Conservation (phyloP, 305 asterid species). For the Fraxinus platypoda region DNA sequence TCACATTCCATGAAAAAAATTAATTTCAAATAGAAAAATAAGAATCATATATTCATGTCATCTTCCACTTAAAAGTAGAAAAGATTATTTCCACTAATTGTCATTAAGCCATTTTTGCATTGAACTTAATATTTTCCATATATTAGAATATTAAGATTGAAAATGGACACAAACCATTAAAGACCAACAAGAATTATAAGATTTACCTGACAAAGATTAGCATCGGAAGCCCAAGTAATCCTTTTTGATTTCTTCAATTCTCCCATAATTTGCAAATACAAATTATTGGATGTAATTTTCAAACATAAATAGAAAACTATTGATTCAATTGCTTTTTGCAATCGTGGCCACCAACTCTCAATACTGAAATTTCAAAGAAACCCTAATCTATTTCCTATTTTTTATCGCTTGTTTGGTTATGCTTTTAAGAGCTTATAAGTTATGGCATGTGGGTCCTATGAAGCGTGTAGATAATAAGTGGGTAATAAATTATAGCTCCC, state of each 20-base stretch:
- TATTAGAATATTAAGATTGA: constrained; percentile 3
- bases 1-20: neutral
- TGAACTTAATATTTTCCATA: neutral
- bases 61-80: neutral
- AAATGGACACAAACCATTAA: constrained; percentile 5
- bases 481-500: neutral
- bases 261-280: constrained; percentile 56
- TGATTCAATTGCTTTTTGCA: constrained; percentile 30
- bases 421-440: neutral
- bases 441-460: neutral
- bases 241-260: constrained; percentile 82
- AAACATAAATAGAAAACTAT: constrained; percentile 18
- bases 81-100: neutral
- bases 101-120: neutral
- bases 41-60: neutral
- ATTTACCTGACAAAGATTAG: constrained; percentile 89
- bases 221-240: constrained; percentile 89
- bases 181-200: constrained; percentile 13
- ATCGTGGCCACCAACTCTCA: constrained; percentile 11
- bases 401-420: neutral
- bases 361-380: constrained; percentile 15
- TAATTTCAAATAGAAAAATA: neutral
- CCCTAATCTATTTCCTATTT: constrained; percentile 21
- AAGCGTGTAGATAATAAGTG: neutral
- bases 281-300: constrained; percentile 34